Evolutionary conservation across 1,284 basidiomycete genomes (phyloP).

Genomic region (Malassezia arunalokei): DNA sequence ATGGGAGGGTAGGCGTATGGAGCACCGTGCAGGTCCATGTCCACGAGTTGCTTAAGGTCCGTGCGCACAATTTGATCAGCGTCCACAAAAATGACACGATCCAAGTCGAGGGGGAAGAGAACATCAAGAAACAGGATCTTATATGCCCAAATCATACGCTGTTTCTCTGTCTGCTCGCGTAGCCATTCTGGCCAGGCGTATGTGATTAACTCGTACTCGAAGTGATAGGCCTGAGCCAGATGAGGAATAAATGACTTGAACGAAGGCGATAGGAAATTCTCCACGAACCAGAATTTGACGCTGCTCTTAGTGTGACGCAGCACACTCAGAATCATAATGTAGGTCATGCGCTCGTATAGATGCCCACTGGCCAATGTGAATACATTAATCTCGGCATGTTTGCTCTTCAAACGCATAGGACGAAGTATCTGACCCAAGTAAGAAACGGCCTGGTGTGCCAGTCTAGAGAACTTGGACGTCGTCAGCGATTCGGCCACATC

Average conservation of each 20-base stretch:
- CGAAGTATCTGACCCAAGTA: background rate
- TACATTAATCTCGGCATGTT: constrained; percentile 70
- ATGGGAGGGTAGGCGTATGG: constrained; percentile 70
- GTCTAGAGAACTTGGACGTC: background rate
- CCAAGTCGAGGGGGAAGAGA: constrained; percentile 91
- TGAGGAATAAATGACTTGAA: constrained; percentile 94
- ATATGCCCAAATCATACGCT: constrained; percentile 95
- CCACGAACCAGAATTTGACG: constrained; percentile 99
- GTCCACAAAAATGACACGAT: constrained; percentile 97
- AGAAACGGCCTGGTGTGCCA: background rate
- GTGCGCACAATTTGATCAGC: constrained; percentile 74
- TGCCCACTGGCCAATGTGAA: constrained; percentile 95
- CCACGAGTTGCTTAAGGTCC: constrained; percentile 83
- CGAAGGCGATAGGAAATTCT: constrained; percentile 94
- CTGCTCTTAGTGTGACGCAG: constrained; percentile 78
- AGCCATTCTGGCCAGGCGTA: constrained; percentile 99
- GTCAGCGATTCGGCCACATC: constrained; percentile 22
- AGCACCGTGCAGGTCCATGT: constrained; percentile 69
- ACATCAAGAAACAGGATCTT: constrained; percentile 98
- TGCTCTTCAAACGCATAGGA: background rate
- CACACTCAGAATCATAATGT: constrained; percentile 86
- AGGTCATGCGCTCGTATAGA: constrained; percentile 91
- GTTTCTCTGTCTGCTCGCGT: constrained; percentile 89
- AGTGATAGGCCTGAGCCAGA: constrained; percentile 73
- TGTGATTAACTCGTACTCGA: constrained; percentile 90